Evolutionary conservation across 2,329 filamentous ascomycete genomes (phyloP).

Genomic region (Penicillium sp.): DNA sequence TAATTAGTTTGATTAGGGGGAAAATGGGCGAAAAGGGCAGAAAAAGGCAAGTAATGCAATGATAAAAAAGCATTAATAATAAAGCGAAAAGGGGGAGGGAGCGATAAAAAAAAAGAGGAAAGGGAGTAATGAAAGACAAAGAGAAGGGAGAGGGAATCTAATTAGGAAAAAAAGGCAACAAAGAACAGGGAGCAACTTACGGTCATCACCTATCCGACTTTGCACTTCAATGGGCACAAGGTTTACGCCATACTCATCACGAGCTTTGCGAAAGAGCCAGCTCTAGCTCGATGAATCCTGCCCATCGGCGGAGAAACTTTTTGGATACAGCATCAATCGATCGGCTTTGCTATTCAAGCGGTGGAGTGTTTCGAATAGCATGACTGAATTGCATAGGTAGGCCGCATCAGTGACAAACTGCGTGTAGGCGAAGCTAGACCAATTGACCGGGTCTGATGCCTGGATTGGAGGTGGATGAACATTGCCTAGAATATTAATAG

Average conservation of each 20-base stretch:
- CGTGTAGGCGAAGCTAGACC: constrained; percentile 29
- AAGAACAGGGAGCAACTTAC: neutral
- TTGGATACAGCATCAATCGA: constrained; percentile 38
- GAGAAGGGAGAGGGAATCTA: no score
- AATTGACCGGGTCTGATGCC: neutral
- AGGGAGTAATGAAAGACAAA: no score
- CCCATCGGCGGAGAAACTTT: neutral
- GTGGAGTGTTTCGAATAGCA: constrained; percentile 39
- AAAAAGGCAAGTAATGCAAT: neutral
- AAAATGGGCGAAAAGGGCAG: neutral
- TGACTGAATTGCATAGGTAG: constrained; percentile 42
- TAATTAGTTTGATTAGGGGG: neutral
- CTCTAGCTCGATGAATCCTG: constrained; percentile 14
- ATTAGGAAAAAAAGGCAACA: neutral
- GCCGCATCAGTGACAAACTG: constrained; percentile 37
- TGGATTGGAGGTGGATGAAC: no score
- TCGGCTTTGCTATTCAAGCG: constrained; percentile 35
- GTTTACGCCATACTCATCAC: constrained; percentile 53
- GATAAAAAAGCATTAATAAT: no score
- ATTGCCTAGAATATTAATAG: no score
- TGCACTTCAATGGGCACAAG: constrained; percentile 49
- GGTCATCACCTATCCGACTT: neutral
- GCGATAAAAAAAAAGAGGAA: no score
- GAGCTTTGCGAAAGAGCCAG: constrained; percentile 51
- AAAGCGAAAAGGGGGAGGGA: no score